Base-by-base conservation (phyloP, 2,329 filamentous ascomycete genomes). In the Fusarium piperis region DNA sequence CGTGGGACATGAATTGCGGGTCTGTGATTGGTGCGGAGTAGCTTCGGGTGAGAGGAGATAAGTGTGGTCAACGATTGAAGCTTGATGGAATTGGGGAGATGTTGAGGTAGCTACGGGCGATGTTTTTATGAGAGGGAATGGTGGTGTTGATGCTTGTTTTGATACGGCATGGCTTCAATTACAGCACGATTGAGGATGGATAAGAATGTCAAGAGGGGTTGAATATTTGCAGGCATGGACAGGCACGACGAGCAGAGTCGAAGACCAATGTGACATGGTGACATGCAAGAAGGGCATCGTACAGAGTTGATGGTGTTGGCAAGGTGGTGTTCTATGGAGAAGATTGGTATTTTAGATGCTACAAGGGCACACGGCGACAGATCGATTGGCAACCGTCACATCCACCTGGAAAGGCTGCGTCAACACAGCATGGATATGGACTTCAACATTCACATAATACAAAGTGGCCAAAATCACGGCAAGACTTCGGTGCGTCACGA, bases 21-120 rank as follows among this genome's bases (percentile, higher is more conserved):
- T 2, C 15, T 68, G 32, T 81, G 78, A 81, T 82, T 82, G 80
- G 80, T 64, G 62, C 79, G 80, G 80, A 62, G 62, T 73, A 81
- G 79, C 73, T 76, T 79, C 80, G 80, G 79, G 59, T 65, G 67
- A 76, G 84, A 73, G 65, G 73, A 73, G 59, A 51, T 65, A 61
- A 55, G 32, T 38, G 36, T 61, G 51, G 38, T 46, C 39, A 35
- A 20, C 55, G 59, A 26, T 36, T 41, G 33, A 33, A 55, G 33
- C 28, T 52, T 33, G n/a, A 46, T 16, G 46, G 51, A 44, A 36
- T 64, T 61, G 26, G 56, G 16, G 26, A 32, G 26, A 51, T 51
- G 16, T 28, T 28, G 23, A 44, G 23, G n/a, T 46, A 12, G 16
- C 13, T 51, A 51, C 16, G 11, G 16, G 20, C 2, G 11, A 36